Evolutionary conservation across 2,329 filamentous ascomycete species (phyloP), one percentile per base, ranked within the genome.

Genomic region (Claviceps spartinae): DNA sequence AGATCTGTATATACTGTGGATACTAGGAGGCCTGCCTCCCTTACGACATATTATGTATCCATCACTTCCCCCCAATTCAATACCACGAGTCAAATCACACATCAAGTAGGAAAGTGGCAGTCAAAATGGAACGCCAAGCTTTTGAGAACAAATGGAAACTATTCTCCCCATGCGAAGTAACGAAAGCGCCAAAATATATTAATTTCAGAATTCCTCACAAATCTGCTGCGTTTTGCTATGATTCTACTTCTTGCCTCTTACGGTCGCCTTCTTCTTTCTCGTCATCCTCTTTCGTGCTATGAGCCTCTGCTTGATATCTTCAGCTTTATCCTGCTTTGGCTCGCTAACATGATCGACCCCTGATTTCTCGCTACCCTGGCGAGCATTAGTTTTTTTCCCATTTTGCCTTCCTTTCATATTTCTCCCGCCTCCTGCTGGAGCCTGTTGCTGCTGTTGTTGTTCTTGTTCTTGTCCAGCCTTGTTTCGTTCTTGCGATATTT

Each of bases 231-330:
- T 43, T 6, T 8, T 42, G 8, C 7, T 22, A 11, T 20, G 9
- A 20, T 13, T 36, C 26, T 47, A 52, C 13, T 46, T 55, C 18
- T 53, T 52, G 22, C 56, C 63, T 48, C 71, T 67, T 11, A 61
- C 57, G 16, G 65, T 59, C 5, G 70, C 69, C 71, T 81, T 81
- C 69, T 83, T 85, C 67, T 85, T 85, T 54, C 88, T 80, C 73
- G 85, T 78, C 72, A 85, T 79, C 56, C 88, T 77, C 73, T 95
- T 96, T 67, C 87, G 83, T 48, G 82, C 83, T 66, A 95, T 94
- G 62, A 96, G 86, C 62, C 82, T 83, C 62, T 88, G 86, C 61
- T 78, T 69, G 61, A 78, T 66, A 2, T 63, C 68, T 30, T 62
- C 64, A 34, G 61, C 64, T 52, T 69, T 68, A 13, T 62, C 63